Base-by-base conservation (phyloP, 306 rosid species). In the Cotoneaster glaucophyllus region DNA sequence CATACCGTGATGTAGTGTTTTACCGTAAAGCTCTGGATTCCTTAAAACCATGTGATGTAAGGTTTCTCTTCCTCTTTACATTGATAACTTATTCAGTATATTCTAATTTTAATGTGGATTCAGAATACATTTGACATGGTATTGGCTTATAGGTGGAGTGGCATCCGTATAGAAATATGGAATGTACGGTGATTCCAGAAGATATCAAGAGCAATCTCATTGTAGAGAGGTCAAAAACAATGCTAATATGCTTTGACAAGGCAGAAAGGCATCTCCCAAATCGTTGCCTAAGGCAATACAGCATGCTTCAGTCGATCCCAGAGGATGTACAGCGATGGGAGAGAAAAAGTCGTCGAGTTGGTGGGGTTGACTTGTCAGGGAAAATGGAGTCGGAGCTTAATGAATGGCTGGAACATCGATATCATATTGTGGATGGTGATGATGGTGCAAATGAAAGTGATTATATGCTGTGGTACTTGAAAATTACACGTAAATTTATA, bases 261-360 rank as follows among this genome's bases (percentile, higher is more conserved):
- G 99, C 99, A 22, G 99, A 96, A 85, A 88, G 98, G 81, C 99
- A 96, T 87, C 97, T 96, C 63, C 98, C 99, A 48, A 80, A 89
- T 80, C 96, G 98, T 67, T 92, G 97, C 84, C 83, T 92, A 28
- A 86, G 99, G 87, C 98, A 92, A 77, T 92, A 92, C 67, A 96
- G 97, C 78, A 84, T 88, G 90, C 85, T 77, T 84, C 99, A 96
- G 82, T 82, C 97, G 14, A 87, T 96, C 81, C 98, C 99, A 2
- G 97, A 89, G 77, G 90, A 92, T 75, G 98, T 96, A 76, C 88
- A 82, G 69, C 92, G 88, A n/a, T 96, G 99, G 99, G 99, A 96
- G 84, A 90, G 99, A 87, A 96, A 96, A 78, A 96, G 98, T 71
- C 91, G 99, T 45, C 98, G 99, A 52, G 99, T 96, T 81, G 98